A percentile compares a stretch with the other conserved stretches of the same genome.
Conservation (phyloP, 2,329 filamentous ascomycete species). For the Tolypocladium nubicola region DNA sequence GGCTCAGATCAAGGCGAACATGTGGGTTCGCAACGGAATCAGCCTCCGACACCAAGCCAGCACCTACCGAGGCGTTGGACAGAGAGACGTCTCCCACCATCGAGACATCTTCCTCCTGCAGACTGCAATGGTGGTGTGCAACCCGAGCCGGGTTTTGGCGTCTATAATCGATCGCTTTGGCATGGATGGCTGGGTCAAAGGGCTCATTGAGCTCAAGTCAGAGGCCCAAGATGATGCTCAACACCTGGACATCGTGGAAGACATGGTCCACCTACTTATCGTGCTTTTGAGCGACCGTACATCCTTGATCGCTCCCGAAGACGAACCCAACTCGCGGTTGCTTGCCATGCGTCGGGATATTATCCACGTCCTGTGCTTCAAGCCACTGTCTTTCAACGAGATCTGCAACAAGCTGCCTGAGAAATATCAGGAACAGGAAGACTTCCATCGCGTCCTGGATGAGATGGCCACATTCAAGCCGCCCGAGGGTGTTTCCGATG, state of each 20-base stretch:
- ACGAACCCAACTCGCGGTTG: slow-evolving; percentile 54
- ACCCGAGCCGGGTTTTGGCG: slow-evolving; percentile 72
- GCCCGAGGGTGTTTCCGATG: slow-evolving; percentile 84
- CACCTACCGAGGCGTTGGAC: slow-evolving; percentile 80
- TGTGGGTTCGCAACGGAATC: slow-evolving; percentile 98
- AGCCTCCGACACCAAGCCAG: slow-evolving; percentile 91
- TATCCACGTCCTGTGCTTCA: slow-evolving; percentile 90
- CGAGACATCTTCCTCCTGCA: slow-evolving; percentile 91
- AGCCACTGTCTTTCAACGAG: slow-evolving; percentile 89
- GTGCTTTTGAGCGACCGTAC: slow-evolving; percentile 83
- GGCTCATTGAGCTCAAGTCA: slow-evolving; percentile 62
- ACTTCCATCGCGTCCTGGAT: slow-evolving; percentile 74
- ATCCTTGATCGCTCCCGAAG: slow-evolving; percentile 59
- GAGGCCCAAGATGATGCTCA: slow-evolving; percentile 76
- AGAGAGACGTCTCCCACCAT: slow-evolving; percentile 87
- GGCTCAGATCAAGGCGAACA: slow-evolving; percentile 93
- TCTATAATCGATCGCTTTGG: slow-evolving; percentile 89
- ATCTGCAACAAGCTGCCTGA: slow-evolving; percentile 79
- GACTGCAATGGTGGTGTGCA: slow-evolving; percentile 77
- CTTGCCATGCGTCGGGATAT: slow-evolving; percentile 79
- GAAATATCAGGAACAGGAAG: slow-evolving; percentile 78
- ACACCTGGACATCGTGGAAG: slow-evolving; percentile 86
- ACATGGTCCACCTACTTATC: slow-evolving; percentile 89
- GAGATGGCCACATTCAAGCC: slow-evolving; percentile 83
- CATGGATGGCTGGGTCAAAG: slow-evolving; percentile 77